Evolutionary conservation across 2,329 filamentous ascomycete genomes (phyloP).

Genomic region (Purpureocillium lavendulum): DNA sequence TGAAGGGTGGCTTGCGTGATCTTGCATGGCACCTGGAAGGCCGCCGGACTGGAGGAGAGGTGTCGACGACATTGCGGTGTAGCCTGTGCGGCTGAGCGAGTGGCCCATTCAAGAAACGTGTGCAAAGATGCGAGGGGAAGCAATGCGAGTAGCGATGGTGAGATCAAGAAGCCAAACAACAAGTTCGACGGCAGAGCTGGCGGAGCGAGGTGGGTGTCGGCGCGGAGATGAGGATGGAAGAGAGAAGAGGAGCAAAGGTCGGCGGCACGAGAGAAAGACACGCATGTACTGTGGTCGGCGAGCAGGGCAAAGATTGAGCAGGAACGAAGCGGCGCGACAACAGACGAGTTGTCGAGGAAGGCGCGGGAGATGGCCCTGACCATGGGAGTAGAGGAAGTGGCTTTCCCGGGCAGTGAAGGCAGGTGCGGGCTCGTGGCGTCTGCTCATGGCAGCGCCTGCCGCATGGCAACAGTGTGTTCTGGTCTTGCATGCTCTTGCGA

Average conservation of each 20-base stretch:
- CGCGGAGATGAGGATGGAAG: neutral
- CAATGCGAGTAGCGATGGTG: conserved; percentile 6
- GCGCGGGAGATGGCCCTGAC: too few relatives aligned
- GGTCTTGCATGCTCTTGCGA: too few relatives aligned
- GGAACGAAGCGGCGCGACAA: neutral
- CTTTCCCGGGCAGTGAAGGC: too few relatives aligned
- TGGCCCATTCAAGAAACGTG: neutral
- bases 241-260: neutral
- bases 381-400: neutral
- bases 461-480: too few relatives aligned
- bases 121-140: neutral
- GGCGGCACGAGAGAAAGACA: too few relatives aligned
- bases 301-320: too few relatives aligned
- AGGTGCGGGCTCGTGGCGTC: too few relatives aligned
- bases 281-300: too few relatives aligned
- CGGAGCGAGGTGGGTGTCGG: neutral
- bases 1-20: conserved; percentile 18
- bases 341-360: neutral
- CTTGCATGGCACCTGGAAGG: conserved; percentile 24
- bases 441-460: too few relatives aligned
- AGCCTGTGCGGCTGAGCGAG: neutral
- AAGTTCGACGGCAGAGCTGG: neutral
- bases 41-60: conserved; percentile 22
- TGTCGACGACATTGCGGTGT: conserved; percentile 21
- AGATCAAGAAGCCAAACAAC: neutral